Conservation (phyloP, 2,329 filamentous ascomycete species). For the Colletotrichum musae region DNA sequence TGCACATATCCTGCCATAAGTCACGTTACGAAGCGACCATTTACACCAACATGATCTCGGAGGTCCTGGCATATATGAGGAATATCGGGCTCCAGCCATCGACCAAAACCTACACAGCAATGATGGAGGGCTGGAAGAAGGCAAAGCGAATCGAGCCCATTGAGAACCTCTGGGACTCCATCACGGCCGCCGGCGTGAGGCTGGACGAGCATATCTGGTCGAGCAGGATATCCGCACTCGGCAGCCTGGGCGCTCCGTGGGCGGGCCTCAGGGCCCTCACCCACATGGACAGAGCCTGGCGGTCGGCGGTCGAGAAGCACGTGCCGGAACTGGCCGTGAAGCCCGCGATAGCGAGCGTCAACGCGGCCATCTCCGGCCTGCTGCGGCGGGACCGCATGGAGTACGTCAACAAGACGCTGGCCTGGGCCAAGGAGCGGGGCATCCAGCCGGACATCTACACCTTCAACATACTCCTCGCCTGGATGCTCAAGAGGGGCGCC, state of each 20-base stretch:
- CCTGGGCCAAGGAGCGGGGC: slow-evolving; percentile 70
- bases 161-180: slow-evolving; percentile 76
- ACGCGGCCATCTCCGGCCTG: slow-evolving; percentile 77
- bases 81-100: slow-evolving; percentile 69
- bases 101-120: slow-evolving; percentile 77
- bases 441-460: slow-evolving; percentile 71
- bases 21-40: slow-evolving; percentile 2
- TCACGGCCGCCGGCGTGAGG: slow-evolving; percentile 68
- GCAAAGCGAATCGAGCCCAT: slow-evolving; percentile 72
- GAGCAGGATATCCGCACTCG: slow-evolving; percentile 76
- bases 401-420: slow-evolving; percentile 68
- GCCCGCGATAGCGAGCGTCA: slow-evolving; percentile 76
- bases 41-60: slow-evolving; percentile 24
- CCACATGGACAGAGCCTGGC: slow-evolving; percentile 77
- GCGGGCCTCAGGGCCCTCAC: slow-evolving; percentile 74
- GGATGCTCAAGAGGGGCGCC: slow-evolving; percentile 67
- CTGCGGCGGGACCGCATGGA: slow-evolving; percentile 63
- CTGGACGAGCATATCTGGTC: slow-evolving; percentile 80
- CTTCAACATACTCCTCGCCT: slow-evolving; percentile 79
- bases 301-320: slow-evolving; percentile 51
- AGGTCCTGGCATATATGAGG: slow-evolving; percentile 59
- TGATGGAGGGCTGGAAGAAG: slow-evolving; percentile 79
- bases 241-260: slow-evolving; percentile 67
- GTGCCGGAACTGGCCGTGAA: slow-evolving; percentile 59
- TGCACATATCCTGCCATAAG: slow-evolving; percentile 55